Conservation (phyloP, 805 yeast species). For the Zygosaccharomyces lentus region DNA sequence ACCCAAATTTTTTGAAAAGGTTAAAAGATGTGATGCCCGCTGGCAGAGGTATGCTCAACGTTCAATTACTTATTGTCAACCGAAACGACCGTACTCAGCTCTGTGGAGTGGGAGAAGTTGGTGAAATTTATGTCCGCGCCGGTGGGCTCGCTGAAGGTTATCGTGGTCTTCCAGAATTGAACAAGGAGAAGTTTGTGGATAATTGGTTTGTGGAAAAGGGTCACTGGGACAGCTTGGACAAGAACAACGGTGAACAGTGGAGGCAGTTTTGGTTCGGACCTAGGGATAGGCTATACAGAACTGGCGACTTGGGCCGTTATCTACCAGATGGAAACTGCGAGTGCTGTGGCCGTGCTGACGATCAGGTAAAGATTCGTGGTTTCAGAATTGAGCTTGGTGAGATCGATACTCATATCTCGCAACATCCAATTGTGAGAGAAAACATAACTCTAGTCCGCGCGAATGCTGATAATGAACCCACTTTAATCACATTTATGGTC, state of each 20-base stretch:
- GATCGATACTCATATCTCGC: slow-evolving; percentile 94
- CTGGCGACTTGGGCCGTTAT: slow-evolving; percentile 97
- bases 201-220: slow-evolving; percentile 82
- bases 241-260: slow-evolving; percentile 53
- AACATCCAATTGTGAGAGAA: slow-evolving; percentile 88
- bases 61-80: slow-evolving; percentile 89
- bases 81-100: slow-evolving; percentile 81
- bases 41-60: slow-evolving; percentile 95
- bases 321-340: slow-evolving; percentile 97
- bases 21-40: slow-evolving; percentile 98
- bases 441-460: slow-evolving; percentile 88
- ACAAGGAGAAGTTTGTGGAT: slow-evolving; percentile 78
- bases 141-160: slow-evolving; percentile 98
- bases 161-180: slow-evolving; percentile 84
- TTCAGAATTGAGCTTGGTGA: slow-evolving; percentile 98
- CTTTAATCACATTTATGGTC: slow-evolving; percentile 85
- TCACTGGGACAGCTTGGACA: slow-evolving; percentile 59
- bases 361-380: slow-evolving; percentile 97
- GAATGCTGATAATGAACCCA: slow-evolving; percentile 89
- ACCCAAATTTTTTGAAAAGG: slow-evolving; percentile 69
- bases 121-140: slow-evolving; percentile 97
- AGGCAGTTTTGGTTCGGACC: slow-evolving; percentile 85
- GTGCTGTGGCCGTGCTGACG: slow-evolving; percentile 98
- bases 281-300: slow-evolving; percentile 90
- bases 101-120: slow-evolving; percentile 98